phyloP scores from a whole-genome alignment of 371 early-diverging fungal genomes.

The Mucor racemosus region DNA sequence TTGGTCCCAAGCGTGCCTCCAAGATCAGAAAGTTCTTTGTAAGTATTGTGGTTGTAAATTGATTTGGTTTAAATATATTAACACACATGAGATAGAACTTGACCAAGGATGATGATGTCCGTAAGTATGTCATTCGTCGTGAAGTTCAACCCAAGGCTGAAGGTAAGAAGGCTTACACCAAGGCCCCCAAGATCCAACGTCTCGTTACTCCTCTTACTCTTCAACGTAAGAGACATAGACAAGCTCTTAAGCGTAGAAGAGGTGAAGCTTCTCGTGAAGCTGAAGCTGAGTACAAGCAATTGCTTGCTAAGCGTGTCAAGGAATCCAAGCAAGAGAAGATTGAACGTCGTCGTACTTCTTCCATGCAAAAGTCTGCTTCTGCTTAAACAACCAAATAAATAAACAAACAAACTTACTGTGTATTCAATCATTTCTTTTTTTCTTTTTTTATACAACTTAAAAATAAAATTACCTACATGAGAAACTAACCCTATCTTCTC shows the following conservation, averaged over 20 bases:
- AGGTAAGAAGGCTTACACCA: too few relatives aligned
- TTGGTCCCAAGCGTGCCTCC: slow-evolving; percentile 98
- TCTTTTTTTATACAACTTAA: background rate
- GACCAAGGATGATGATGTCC: slow-evolving; percentile 97
- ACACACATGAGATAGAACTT: slow-evolving; percentile 55
- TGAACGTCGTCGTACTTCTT: slow-evolving; percentile 48
- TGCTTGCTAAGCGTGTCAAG: slow-evolving; percentile 92
- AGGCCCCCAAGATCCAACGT: too few relatives aligned
- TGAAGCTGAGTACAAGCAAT: slow-evolving; percentile 91
- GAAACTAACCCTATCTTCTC: background rate
- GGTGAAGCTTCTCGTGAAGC: slow-evolving; percentile 83
- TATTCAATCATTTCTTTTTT: background rate
- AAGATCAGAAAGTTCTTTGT: slow-evolving; percentile 98
- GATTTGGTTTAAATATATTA: background rate
- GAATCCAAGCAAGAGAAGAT: slow-evolving; percentile 82
- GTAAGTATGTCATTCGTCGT: slow-evolving; percentile 98
- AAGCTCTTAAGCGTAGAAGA: slow-evolving; percentile 42
- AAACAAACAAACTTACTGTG: background rate
- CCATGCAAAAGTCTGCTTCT: slow-evolving; percentile 18
- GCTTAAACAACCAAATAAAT: slow-evolving; percentile 30
- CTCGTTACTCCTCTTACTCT: too few relatives aligned
- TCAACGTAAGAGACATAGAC: too few relatives aligned
- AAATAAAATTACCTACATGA: background rate
- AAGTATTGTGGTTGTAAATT: slow-evolving; percentile 53
- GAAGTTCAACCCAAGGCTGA: slow-evolving; percentile 83